Evolutionary conservation across 2,329 filamentous ascomycete species (phyloP), one percentile per base, ranked within the genome.

Genomic region (Talaromyces sp.): DNA sequence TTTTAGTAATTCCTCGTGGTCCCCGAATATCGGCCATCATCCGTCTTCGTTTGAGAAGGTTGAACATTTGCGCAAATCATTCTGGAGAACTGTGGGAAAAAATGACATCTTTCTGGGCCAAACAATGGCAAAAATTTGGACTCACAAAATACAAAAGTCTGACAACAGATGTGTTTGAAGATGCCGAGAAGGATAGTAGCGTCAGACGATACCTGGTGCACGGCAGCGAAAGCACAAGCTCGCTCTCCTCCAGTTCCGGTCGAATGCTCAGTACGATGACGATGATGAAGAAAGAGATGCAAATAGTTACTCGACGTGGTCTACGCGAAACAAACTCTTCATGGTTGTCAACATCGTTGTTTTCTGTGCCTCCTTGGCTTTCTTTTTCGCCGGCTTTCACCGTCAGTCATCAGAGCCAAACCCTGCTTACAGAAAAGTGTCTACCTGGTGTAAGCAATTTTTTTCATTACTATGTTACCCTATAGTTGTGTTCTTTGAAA

Each of bases 401-500:
- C 30, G 15, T 28, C 36, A n/a, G 44, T 49, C 53, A 11, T 36
- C 11, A n/a, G 19, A 6, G 7, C 58, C n/a, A 8, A 60, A 60
- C 19, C 3, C 30, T 6, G 32, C 32, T 22, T 56, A 56, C n/a
- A 56, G 32, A 32, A 54, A 60, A 42, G 42, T 57, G 10, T 51
- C 53, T 36, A 56, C 58, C 33, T 60, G 49, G 15, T 60, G 58
- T 56, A 51, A 60, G 53, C 13, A 32, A 30, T 6, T 1, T 5
- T n/a, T 13, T 10, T n/a, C n/a, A 28, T n/a, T 4, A 2, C 32
- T 19, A 1, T 19, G 8, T 44, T 4, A 9, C n/a, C 13, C 32
- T 13, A 36, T 27, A 7, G 3, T 3, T 9, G 1, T 47, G 42
- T 42, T 17, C 42, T 13, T 17, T 19, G 25, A 57, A 44, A 39